Percentiles rank a stretch among this genome's conserved stretches.
These are phyloP conservation scores for Cercospora berteroae DNA, from an alignment of 2,329 filamentous ascomycete species.

Conservation along the genomic window DNA sequence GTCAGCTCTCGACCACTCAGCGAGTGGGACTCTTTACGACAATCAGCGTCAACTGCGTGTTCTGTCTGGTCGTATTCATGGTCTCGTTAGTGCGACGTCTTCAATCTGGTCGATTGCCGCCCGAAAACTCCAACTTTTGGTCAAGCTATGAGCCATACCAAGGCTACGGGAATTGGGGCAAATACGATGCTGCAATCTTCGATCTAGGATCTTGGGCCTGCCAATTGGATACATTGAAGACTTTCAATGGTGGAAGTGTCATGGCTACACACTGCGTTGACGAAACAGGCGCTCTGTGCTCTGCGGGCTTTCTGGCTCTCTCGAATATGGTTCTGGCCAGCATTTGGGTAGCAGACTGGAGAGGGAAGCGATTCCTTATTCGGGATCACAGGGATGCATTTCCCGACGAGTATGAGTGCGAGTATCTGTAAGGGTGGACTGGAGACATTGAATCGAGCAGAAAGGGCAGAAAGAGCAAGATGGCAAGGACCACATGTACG, in stretches of 20 bases:
- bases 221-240: neutral
- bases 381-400: neutral
- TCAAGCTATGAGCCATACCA: neutral
- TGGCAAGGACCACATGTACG: too few relatives aligned
- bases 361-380: neutral
- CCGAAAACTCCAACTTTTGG: neutral
- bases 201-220: constrained; percentile 2
- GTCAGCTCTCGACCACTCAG: neutral
- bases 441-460: too few relatives aligned
- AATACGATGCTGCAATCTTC: neutral
- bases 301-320: neutral
- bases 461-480: too few relatives aligned
- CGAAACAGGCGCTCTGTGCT: neutral
- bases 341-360: neutral
- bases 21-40: neutral
- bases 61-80: neutral
- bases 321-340: neutral
- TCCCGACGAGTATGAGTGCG: constrained; percentile 5
- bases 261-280: neutral
- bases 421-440: neutral
- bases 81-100: neutral
- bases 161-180: neutral
- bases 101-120: neutral
- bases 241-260: neutral
- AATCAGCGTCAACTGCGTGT: neutral